A percentile compares a stretch with the other conserved stretches of the same genome.
phyloP scores from a whole-genome alignment of 2,329 filamentous ascomycete genomes.

The Claviceps sp. region DNA sequence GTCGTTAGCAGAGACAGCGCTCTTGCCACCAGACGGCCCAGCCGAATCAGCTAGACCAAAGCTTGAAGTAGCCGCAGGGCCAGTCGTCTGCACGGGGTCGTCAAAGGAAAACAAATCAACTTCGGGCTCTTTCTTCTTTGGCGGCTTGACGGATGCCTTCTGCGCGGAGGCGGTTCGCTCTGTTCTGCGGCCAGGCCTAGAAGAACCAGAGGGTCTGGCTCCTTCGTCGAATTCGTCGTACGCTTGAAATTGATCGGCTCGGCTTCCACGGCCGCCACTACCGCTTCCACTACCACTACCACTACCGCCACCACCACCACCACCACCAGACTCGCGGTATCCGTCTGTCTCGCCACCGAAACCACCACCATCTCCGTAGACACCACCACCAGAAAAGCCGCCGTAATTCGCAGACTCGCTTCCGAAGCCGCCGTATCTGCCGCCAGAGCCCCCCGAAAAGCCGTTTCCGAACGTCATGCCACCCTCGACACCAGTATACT shows the following conservation, averaged over 20 bases:
- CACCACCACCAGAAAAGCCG: slow-evolving; percentile 53
- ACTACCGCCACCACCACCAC: slow-evolving; percentile 80
- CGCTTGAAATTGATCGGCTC: slow-evolving; percentile 77
- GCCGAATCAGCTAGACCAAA: slow-evolving; percentile 34
- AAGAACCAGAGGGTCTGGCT: slow-evolving; percentile 29
- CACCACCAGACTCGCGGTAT: slow-evolving; percentile 88
- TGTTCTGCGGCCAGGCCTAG: slow-evolving; percentile 26
- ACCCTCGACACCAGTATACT: slow-evolving; percentile 90
- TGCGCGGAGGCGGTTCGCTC: slow-evolving; percentile 18
- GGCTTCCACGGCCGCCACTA: slow-evolving; percentile 39
- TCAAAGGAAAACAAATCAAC: slow-evolving; percentile 90
- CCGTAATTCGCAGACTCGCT: slow-evolving; percentile 68
- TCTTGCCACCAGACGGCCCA: slow-evolving; percentile 9
- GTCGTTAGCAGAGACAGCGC: slow-evolving; percentile 28
- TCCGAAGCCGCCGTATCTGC: slow-evolving; percentile 81
- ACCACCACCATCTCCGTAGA: slow-evolving; percentile 92
- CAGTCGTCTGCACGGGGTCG: slow-evolving; percentile 46
- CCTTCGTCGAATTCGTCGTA: slow-evolving; percentile 94
- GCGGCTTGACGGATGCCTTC: slow-evolving; percentile 42
- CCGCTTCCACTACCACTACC: slow-evolving; percentile 45
- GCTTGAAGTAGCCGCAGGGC: slow-evolving; percentile 31
- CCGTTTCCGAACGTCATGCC: slow-evolving; percentile 50
- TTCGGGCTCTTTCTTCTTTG: slow-evolving; percentile 79
- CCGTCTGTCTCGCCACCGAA: slow-evolving; percentile 55
- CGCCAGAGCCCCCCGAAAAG: slow-evolving; percentile 26